Base-by-base conservation (phyloP, 2,329 filamentous ascomycete species). In the Hypoxylon sp. region DNA sequence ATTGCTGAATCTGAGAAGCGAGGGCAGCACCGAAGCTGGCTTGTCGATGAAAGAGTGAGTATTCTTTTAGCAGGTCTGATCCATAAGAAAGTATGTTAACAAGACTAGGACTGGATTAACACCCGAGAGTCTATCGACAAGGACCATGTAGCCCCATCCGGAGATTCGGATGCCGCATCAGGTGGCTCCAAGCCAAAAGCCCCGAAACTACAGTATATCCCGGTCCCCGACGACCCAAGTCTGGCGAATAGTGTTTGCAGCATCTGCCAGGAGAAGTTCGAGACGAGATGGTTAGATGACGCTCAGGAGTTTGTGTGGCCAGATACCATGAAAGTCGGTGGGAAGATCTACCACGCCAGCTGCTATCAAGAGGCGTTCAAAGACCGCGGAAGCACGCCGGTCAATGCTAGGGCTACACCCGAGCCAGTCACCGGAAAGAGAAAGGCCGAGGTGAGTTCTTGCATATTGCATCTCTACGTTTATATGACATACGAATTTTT, bases 291-390 rank as follows among this genome's bases (percentile, higher is more conserved):
- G 92, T 90, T 95, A 6, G 94, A 97, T 74, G 94, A 97, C 70
- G 92, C 92, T 17, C 94, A 98, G 80, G 95, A 99, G 77, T 98
- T 95, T 88, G 95, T 99, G 44, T 98, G 96, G 93, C 91, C 94
- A 79, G 95, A 99, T 79, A 93, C 95, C 0, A 85, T 92, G 56
- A 88, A 91, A 71, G 89, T 97, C 31, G 92, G 92, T 37, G 89
- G 87, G 62, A 90, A 93, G 70, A 91, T 96, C 14, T 98, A 94
- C 76, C 96, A 99, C 80, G 94, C 91, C 10, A 97, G 90, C 61
- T 99, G 96, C 79, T 93, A 95, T 78, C 88, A 89, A 17, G 95
- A 98, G 81, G 92, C 93, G 33, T 91, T 88, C 37, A 91, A 89
- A 76, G 90, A 91, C 72, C 86, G 87, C 6, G 85, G 83, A 49